Base-by-base conservation (phyloP, 176 grass and related monocot genomes). In the Triticum timopheevii region DNA sequence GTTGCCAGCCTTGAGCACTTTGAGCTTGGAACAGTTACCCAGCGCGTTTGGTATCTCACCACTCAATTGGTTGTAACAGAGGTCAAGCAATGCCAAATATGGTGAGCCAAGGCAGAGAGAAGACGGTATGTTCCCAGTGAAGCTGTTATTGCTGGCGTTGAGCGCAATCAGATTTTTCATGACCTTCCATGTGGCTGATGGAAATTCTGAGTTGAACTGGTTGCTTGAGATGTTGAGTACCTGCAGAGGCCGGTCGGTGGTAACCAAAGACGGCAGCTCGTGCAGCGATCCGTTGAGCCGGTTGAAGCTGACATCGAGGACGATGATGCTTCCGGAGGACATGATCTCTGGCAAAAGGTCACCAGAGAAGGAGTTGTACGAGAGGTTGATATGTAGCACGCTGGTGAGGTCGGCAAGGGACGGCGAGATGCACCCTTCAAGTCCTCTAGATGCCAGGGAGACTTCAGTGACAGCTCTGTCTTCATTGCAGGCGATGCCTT, bases 151-250 rank as follows among this genome's bases (percentile, higher is more conserved):
- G 70, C 39, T 73, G 12, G 70, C 39, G 42, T 73, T 73, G 70
- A 73, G 70, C 3, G 13, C 10, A 12, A 25, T 40, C 0, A 73
- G 42, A 73, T 3, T 73, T 5, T 12, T 0, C 70, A 73, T 73
- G 39, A 73, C n/a, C 2, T 73, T 73, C n/a, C 70, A 45, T 25
- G 39, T 20, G 70, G 38, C 40, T 45, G 70, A 45, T 24, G 70
- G 70, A 44, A 73, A 73, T 20, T 73, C 12, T 73, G 70, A 39
- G 42, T 12, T 25, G 22, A 73, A 10, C 13, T 16, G 17, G 35
- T 87, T 87, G 65, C 64, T 71, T 27, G 76, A 87, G 38, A 87
- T 39, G 47, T 87, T 87, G 8, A 87, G 54, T 28, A 87, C 76
- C 31, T 73, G 62, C 52, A 73, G 54, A n/a, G 67, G 54, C 24